A percentile compares a stretch with the other conserved stretches of the same genome.
Conservation (phyloP, 2,329 filamentous ascomycete species). For the Podosphaera xanthii region DNA sequence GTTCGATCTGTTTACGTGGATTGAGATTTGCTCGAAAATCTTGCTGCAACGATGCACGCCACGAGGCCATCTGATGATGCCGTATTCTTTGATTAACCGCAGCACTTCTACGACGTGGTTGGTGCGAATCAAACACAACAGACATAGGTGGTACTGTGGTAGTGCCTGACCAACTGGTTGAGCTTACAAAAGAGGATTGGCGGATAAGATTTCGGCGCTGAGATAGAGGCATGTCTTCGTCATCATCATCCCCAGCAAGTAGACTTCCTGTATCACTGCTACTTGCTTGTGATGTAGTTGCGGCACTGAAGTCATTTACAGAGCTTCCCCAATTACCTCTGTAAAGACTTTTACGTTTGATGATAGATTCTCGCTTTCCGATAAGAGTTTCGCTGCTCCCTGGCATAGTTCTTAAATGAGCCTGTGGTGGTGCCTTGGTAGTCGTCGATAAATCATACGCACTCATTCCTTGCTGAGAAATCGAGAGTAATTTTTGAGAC, state of each 20-base stretch:
- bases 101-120: slow-evolving; percentile 25
- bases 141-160: slow-evolving; percentile 12
- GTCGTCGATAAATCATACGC: no score
- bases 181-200: slow-evolving; percentile 12
- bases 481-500: slow-evolving; percentile 6
- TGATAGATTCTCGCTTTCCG: background rate
- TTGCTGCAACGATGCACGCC: slow-evolving; percentile 40
- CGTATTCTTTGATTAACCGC: slow-evolving; percentile 23
- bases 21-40: slow-evolving; percentile 26
- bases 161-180: background rate
- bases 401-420: background rate
- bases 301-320: background rate
- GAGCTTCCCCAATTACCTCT: background rate
- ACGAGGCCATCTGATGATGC: slow-evolving; percentile 39
- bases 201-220: slow-evolving; percentile 38
- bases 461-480: slow-evolving; percentile 4
- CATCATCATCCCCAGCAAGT: background rate
- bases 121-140: slow-evolving; percentile 28
- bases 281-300: background rate
- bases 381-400: background rate
- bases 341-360: background rate
- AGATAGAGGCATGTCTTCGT: slow-evolving; percentile 49
- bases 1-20: slow-evolving; percentile 22
- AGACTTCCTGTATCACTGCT: background rate
- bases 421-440: background rate